Conservation (phyloP, 768 basidiomycete genomes). For the Auriscalpium microsporum region DNA sequence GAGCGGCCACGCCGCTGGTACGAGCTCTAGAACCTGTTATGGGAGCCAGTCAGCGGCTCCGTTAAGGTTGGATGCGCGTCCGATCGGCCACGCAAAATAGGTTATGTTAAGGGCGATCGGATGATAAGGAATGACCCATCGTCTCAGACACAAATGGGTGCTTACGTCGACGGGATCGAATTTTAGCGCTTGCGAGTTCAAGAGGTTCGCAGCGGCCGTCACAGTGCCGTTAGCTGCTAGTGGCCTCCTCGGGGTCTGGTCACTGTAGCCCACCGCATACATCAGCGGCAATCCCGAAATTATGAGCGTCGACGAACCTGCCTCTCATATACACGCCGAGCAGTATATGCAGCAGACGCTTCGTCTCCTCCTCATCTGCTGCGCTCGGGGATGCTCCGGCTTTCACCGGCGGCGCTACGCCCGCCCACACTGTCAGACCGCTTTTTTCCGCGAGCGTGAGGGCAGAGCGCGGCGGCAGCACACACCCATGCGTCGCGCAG, state of each 20-base stretch:
- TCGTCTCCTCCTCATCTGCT: conserved; percentile 42
- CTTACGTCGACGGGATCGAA: conserved; percentile 73
- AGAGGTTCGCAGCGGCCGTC: conserved; percentile 43
- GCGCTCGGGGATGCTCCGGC: conserved; percentile 24
- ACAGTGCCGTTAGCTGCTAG: conserved; percentile 25
- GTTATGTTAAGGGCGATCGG: too few relatives aligned
- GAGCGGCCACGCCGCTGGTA: conserved; percentile 75
- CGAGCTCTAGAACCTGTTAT: conserved; percentile 49
- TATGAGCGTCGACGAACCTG: conserved; percentile 36
- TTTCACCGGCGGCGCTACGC: conserved; percentile 33
- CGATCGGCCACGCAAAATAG: too few relatives aligned
- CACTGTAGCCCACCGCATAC: not conserved
- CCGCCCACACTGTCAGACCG: conserved; percentile 42
- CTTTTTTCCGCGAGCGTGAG: conserved; percentile 40
- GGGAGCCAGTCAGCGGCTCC: not conserved
- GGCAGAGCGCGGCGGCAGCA: conserved; percentile 55
- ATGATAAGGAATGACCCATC: too few relatives aligned
- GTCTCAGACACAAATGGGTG: conserved; percentile 4
- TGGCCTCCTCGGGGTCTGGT: not conserved
- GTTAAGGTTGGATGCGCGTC: not conserved
- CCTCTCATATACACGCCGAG: conserved; percentile 78
- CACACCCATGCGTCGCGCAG: conserved; percentile 70
- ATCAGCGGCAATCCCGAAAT: not conserved
- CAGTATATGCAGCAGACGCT: conserved; percentile 56
- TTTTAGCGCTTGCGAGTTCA: conserved; percentile 75